A percentile compares a stretch with the other conserved stretches of the same genome.
Conservation (phyloP, 139 green algal species). For the Closterium sp. region DNA sequence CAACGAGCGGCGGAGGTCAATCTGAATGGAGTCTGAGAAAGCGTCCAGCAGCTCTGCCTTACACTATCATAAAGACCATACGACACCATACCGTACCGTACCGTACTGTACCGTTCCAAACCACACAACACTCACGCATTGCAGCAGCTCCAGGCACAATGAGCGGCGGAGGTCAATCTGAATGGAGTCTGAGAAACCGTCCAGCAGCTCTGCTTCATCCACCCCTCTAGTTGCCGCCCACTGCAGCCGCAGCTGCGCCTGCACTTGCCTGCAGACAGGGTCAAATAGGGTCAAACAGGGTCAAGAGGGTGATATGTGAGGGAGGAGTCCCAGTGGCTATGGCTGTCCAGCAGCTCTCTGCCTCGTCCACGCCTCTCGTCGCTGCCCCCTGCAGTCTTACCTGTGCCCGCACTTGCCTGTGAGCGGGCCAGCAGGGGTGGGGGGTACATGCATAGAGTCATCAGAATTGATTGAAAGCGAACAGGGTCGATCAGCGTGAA, state of each 20-base stretch:
- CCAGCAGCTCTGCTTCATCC: not conserved
- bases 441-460: too few relatives aligned
- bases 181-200: not conserved
- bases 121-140: not conserved
- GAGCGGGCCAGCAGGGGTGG: too few relatives aligned
- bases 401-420: not conserved
- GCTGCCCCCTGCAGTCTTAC: not conserved
- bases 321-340: too few relatives aligned
- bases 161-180: not conserved
- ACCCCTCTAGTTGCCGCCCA: constrained; percentile 36
- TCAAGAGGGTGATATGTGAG: too few relatives aligned
- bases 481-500: not conserved
- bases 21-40: not conserved
- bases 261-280: constrained; percentile 23
- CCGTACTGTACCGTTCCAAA: not conserved
- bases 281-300: not conserved
- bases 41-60: not conserved
- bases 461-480: too few relatives aligned
- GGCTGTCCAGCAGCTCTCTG: not conserved
- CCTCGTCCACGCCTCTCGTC: not conserved
- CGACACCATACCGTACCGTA: not conserved
- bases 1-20: not conserved
- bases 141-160: not conserved
- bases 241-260: constrained; percentile 8
- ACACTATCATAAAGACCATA: not conserved